Conservation (phyloP, 192 early-diverging fungal species). For the Podila verticillata region DNA sequence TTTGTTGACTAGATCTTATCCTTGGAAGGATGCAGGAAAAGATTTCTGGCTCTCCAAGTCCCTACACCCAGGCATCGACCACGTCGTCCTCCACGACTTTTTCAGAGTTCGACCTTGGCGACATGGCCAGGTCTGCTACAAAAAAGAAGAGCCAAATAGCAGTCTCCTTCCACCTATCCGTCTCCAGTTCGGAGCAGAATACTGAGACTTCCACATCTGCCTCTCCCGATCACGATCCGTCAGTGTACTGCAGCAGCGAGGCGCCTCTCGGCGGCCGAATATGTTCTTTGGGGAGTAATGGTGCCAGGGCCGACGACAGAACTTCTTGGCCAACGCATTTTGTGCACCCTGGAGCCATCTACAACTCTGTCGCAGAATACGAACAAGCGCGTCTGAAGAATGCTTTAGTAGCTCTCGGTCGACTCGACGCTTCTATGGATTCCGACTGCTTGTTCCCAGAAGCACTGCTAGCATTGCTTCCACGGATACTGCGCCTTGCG, state of each 20-base stretch:
- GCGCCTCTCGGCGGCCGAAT: background rate
- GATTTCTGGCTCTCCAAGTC: too few relatives aligned
- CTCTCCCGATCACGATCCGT: slow-evolving; percentile 14
- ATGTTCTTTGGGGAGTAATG: background rate
- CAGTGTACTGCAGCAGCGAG: slow-evolving; percentile 13
- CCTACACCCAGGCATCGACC: too few relatives aligned
- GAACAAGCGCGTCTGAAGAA: slow-evolving; percentile 25
- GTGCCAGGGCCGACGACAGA: background rate
- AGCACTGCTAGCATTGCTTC: slow-evolving; percentile 3
- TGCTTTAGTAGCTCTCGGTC: slow-evolving; percentile 17
- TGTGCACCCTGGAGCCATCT: background rate
- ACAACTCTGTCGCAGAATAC: slow-evolving; percentile 4
- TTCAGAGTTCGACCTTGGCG: too few relatives aligned
- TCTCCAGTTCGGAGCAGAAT: background rate
- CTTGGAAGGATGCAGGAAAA: background rate
- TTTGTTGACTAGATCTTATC: background rate
- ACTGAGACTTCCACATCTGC: background rate
- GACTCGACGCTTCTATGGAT: slow-evolving; percentile 7
- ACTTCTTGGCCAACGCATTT: slow-evolving; percentile 24
- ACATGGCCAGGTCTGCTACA: background rate
- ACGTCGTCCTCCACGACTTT: too few relatives aligned
- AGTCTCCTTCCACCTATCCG: background rate
- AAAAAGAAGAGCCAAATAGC: background rate
- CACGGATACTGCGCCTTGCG: slow-evolving; percentile 4
- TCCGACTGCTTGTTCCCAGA: slow-evolving; percentile 20